These are phyloP conservation scores for Talaromyces sp. DNA, from an alignment of 2,329 filamentous ascomycete species.

Conservation along the genomic window DNA sequence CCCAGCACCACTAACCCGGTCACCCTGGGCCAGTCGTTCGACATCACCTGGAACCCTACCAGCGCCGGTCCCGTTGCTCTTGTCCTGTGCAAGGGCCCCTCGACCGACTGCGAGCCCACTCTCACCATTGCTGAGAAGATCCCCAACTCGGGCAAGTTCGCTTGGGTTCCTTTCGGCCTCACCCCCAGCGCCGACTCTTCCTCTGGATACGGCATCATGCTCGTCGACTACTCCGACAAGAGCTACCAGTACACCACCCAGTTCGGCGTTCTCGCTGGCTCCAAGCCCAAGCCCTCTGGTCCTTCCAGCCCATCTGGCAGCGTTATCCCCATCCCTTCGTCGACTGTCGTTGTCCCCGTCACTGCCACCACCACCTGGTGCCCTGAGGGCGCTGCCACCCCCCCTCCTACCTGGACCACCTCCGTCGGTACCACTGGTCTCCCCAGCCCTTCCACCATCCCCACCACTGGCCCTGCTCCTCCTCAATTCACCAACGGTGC, in stretches of 20 bases:
- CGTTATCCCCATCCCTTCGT: conserved; percentile 9
- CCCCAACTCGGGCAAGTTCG: conserved; percentile 52
- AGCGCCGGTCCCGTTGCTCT: conserved; percentile 46
- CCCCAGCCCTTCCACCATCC: conserved; percentile 4
- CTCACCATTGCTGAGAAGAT: conserved; percentile 50
- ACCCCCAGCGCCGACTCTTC: conserved; percentile 48
- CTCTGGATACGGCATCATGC: conserved; percentile 57
- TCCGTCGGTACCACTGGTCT: conserved; percentile 13
- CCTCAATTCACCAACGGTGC: conserved; percentile 28
- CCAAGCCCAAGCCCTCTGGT: conserved; percentile 19
- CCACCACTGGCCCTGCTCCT: conserved; percentile 13
- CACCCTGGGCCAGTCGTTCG: conserved; percentile 52
- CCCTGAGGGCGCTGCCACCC: not conserved
- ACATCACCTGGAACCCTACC: conserved; percentile 54
- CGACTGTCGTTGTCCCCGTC: conserved; percentile 7
- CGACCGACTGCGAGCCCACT: conserved; percentile 50
- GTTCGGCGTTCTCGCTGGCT: conserved; percentile 49
- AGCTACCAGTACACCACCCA: conserved; percentile 60
- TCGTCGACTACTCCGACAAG: conserved; percentile 57
- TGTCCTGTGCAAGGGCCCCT: conserved; percentile 56
- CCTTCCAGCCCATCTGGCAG: conserved; percentile 12
- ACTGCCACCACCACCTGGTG: conserved; percentile 1
- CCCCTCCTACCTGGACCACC: conserved; percentile 13
- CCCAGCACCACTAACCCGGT: conserved; percentile 52
- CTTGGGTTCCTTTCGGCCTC: conserved; percentile 49